Base-by-base conservation (phyloP, 2,329 filamentous ascomycete genomes). In the Rosellinia necatrix region DNA sequence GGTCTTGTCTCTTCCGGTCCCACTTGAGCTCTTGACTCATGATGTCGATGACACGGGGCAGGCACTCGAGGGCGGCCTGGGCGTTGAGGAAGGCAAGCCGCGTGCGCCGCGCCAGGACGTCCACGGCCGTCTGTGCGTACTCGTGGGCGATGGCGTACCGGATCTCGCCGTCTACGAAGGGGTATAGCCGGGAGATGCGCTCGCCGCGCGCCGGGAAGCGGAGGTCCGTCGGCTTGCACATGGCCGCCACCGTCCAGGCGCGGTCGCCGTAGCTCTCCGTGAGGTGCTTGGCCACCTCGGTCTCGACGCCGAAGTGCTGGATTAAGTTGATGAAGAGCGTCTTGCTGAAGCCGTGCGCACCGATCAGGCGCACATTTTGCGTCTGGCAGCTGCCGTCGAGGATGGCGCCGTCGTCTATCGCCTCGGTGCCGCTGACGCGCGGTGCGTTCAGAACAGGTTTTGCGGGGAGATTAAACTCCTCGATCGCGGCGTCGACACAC, bases 311-410 rank as follows among this genome's bases (percentile, higher is more conserved):
- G 70, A 91, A 96, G 76, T 96, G 90, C 74, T 97, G 92, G 70
- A 96, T 94, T 30, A 97, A 79, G 74, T 93, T 92, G 79, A 97
- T 96, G 77, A 96, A 96, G 21, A 97, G 85, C 1, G 92, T 82
- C 75, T 92, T 92, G 73, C 88, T 92, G 78, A 87, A 96, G 51
- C 91, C 91, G 71, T 96, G 91, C 9, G 91, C 90, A 64, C 91
- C 91, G 56, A 94, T 80, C 29, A 96, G 79, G 51, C 89, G 87
- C 49, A 96, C 87, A 66, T 88, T 85, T 72, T 94, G 90, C 2
- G 91, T 96, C 71, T 93, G 90, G 76, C 91, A 96, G 41, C 78
- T 81, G 37, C 91, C 91, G 57, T 79, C 69, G 5, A 79, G 71
- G 51, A 75, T 81, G 54, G 89, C 87, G 59, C 84, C 85, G 67